Conservation (phyloP, 129 eudicot genomes). For the Chrysanthemum lavandulifolium region DNA sequence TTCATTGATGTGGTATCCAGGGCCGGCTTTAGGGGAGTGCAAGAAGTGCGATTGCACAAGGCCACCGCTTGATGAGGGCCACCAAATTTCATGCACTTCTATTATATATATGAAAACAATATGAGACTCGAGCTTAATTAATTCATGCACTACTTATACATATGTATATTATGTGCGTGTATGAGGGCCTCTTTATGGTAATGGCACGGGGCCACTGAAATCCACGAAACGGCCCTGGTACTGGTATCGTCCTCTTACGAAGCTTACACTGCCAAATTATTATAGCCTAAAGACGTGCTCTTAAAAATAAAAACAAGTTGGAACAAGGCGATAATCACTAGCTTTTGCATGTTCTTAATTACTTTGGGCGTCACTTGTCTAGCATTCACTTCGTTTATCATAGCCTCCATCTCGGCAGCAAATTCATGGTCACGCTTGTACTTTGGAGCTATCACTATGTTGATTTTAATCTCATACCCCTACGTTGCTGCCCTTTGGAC, state of each 20-base stretch:
- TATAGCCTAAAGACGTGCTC: constrained; percentile 16
- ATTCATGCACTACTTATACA: too few relatives aligned
- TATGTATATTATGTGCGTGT: too few relatives aligned
- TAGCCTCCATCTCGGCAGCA: neutral
- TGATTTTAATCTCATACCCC: neutral
- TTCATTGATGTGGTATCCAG: neutral
- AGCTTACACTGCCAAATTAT: constrained; percentile 28
- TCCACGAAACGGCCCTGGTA: too few relatives aligned
- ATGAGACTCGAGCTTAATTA: too few relatives aligned
- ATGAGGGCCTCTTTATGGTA: too few relatives aligned
- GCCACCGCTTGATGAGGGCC: too few relatives aligned
- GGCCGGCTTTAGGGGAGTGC: too few relatives aligned
- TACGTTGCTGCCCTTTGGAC: constrained; percentile 24
- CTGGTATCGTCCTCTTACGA: constrained; percentile 26
- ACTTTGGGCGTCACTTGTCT: neutral
- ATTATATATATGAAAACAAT: too few relatives aligned
- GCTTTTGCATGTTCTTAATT: constrained; percentile 26
- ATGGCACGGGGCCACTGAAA: too few relatives aligned
- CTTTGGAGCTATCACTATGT: neutral
- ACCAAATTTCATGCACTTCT: too few relatives aligned
- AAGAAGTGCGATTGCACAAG: too few relatives aligned
- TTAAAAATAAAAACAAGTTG: constrained; percentile 18
- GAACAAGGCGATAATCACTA: constrained; percentile 20
- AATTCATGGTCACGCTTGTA: neutral
- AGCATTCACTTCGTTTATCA: neutral